Conservation (phyloP, 2,329 filamentous ascomycete species). For the Scytalidium sp. region DNA sequence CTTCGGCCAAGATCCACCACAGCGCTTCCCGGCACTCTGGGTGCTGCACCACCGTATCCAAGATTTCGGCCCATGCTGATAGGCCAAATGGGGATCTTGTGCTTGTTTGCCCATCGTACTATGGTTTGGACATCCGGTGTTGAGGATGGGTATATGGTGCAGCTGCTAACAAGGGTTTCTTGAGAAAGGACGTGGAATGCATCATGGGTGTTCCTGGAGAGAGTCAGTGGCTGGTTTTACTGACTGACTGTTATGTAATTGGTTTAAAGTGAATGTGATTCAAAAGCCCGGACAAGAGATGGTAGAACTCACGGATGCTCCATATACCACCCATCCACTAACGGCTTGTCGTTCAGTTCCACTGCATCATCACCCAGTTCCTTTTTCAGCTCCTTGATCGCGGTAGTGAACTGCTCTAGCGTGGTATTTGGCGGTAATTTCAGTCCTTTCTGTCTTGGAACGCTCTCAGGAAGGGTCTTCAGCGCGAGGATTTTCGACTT, state of each 20-base stretch:
- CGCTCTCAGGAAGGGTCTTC: constrained; percentile 17
- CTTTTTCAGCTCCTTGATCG: constrained; percentile 19
- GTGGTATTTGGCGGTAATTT: constrained; percentile 23
- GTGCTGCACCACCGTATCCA: constrained; percentile 51
- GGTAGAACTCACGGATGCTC: constrained; percentile 30
- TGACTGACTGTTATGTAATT: not conserved
- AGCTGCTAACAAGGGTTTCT: constrained; percentile 40
- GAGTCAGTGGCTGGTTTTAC: not conserved
- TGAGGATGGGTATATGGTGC: constrained; percentile 39
- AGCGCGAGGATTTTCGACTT: constrained; percentile 17
- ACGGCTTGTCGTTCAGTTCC: constrained; percentile 23
- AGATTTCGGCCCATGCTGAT: constrained; percentile 48
- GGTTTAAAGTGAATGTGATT: not conserved
- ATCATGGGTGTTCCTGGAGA: constrained; percentile 36
- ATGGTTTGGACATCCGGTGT: constrained; percentile 44
- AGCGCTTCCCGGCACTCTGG: constrained; percentile 47
- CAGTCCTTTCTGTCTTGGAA: constrained; percentile 13
- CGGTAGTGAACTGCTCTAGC: constrained; percentile 19
- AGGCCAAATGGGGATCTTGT: constrained; percentile 43
- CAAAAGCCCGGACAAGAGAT: too few relatives aligned
- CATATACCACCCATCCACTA: constrained; percentile 33
- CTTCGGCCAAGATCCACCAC: constrained; percentile 47
- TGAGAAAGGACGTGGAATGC: constrained; percentile 38
- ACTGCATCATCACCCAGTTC: constrained; percentile 21
- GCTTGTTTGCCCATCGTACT: constrained; percentile 42